Conservation (phyloP, 75 land plant genomes). For the Sequoiadendron giganteum region DNA sequence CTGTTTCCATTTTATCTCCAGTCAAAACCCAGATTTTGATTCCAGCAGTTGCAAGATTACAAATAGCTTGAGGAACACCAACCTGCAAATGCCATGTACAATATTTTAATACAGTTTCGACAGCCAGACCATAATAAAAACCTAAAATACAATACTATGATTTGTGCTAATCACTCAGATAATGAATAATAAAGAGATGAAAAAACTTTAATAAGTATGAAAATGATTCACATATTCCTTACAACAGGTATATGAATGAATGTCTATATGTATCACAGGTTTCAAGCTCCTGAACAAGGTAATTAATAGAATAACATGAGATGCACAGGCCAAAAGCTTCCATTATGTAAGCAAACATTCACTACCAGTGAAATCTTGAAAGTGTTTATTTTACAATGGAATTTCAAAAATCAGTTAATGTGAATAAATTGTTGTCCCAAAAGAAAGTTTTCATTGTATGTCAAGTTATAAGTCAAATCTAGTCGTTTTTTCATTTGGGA, state of each 20-base stretch:
- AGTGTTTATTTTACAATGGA: neutral
- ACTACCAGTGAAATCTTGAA: neutral
- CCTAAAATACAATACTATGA: neutral
- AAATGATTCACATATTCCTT: neutral
- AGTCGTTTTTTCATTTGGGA: too few relatives aligned
- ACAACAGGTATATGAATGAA: neutral
- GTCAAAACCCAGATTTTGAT: conserved; percentile 42
- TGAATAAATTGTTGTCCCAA: neutral
- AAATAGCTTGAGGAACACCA: conserved; percentile 29
- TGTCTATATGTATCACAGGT: neutral
- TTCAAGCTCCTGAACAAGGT: neutral
- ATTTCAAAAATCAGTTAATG: neutral
- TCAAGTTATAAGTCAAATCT: too few relatives aligned
- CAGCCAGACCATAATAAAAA: neutral
- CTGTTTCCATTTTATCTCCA: conserved; percentile 40
- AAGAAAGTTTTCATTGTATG: too few relatives aligned
- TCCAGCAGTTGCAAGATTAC: conserved; percentile 27
- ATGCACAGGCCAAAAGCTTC: neutral
- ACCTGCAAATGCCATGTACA: conserved; percentile 14
- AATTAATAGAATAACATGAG: neutral
- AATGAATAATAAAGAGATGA: neutral
- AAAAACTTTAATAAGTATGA: neutral
- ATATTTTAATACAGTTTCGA: neutral
- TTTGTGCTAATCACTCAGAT: neutral
- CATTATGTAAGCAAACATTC: neutral